Conservation (phyloP, 2,329 filamentous ascomycete species). For the Sporothrix brunneoviolacea region DNA sequence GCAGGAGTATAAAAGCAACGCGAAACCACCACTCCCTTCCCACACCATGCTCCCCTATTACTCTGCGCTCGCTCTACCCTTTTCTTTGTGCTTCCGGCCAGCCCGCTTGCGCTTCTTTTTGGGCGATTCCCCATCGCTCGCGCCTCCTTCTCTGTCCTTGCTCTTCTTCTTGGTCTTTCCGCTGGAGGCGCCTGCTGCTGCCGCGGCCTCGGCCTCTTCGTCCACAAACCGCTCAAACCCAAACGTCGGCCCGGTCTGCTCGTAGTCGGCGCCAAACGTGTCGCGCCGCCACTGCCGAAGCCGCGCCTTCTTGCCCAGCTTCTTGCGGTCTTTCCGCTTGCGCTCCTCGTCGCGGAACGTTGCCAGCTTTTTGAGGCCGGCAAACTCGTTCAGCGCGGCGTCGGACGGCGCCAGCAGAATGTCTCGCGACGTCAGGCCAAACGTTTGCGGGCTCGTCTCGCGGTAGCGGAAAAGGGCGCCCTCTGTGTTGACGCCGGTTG, state of each 20-base stretch:
- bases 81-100: slow-evolving; percentile 31
- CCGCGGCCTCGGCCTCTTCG: slow-evolving; percentile 18
- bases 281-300: slow-evolving; percentile 76
- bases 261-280: slow-evolving; percentile 53
- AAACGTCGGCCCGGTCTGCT: slow-evolving; percentile 50
- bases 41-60: not conserved
- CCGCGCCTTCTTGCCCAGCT: slow-evolving; percentile 84
- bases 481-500: slow-evolving; percentile 18
- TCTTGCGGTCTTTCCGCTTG: slow-evolving; percentile 83
- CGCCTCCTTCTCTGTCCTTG: slow-evolving; percentile 8
- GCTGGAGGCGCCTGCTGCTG: not conserved
- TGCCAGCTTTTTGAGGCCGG: slow-evolving; percentile 90
- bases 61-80: slow-evolving; percentile 11
- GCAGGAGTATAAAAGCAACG: not conserved
- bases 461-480: slow-evolving; percentile 72
- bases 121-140: not conserved
- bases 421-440: slow-evolving; percentile 82
- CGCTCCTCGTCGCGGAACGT: slow-evolving; percentile 81
- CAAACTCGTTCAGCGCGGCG: slow-evolving; percentile 78
- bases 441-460: slow-evolving; percentile 83
- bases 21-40: not conserved
- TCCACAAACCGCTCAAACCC: slow-evolving; percentile 40
- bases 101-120: slow-evolving; percentile 44
- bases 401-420: slow-evolving; percentile 86
- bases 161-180: slow-evolving; percentile 31